phyloP scores from a whole-genome alignment of 768 basidiomycete species.

The Chalciporus chontae region DNA sequence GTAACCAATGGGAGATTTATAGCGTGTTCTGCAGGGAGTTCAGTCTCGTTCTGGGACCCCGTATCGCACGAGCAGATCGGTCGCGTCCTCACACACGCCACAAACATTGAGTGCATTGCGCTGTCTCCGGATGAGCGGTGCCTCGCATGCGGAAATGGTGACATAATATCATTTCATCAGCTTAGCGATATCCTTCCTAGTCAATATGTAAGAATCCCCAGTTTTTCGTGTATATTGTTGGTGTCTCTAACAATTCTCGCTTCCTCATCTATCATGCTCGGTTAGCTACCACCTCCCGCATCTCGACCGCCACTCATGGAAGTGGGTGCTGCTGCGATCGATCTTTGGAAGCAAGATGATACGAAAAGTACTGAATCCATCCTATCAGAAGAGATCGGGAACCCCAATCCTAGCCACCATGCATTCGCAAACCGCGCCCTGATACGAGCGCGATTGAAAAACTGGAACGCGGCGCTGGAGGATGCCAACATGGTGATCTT shows the following conservation, averaged over 20 bases:
- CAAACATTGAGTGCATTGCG: neutral
- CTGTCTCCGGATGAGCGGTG: neutral
- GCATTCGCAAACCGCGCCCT: slow-evolving; percentile 2
- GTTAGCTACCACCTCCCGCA: neutral
- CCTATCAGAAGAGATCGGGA: too few species aligned
- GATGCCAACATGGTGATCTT: neutral
- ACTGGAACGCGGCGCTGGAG: neutral
- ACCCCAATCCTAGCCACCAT: neutral
- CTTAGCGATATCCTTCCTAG: slow-evolving; percentile 4
- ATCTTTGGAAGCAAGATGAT: slow-evolving; percentile 1
- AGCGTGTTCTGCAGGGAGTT: neutral
- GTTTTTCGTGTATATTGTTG: too few species aligned
- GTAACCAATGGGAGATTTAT: neutral
- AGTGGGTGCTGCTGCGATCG: neutral
- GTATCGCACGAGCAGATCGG: neutral
- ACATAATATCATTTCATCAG: neutral
- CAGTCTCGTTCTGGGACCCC: neutral
- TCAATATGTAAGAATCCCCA: neutral
- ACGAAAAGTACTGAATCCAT: too few species aligned
- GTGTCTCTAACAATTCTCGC: too few species aligned
- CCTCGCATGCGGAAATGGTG: neutral
- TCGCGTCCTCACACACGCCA: neutral
- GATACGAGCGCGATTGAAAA: neutral
- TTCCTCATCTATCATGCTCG: too few species aligned
- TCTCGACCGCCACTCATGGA: slow-evolving; percentile 1